Evolutionary conservation across 805 yeast species (phyloP), one percentile per base, ranked within the genome.

Genomic region (Komagataella mondaviorum): DNA sequence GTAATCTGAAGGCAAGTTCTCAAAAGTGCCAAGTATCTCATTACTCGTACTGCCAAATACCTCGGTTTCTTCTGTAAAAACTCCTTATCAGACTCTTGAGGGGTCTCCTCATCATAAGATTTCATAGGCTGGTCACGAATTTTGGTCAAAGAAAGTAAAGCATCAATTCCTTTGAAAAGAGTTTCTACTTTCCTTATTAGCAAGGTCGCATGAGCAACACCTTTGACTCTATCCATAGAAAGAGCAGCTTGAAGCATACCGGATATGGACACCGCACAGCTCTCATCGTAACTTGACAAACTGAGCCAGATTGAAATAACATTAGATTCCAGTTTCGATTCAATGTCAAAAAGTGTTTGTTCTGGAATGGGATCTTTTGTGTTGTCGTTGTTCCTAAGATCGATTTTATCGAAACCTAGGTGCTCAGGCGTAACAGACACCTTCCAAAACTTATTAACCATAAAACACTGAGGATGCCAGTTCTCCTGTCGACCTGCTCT

Each of bases 381-480:
- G 49, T 39, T 46, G 46, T 45, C 18, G 6, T 36, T 24, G 46
- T 53, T 46, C 24, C 39, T 46, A 8, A 44, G 45, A 17, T 39
- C 48, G 39, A 30, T 30, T n/a, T 57, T 49, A 43, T 57, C 55
- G 3, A 67, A 64, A 44, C 71, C 90, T 23, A 84, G 75, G 6
- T 77, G 70, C 49, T 76, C 82, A 0, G 85, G 75, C 1, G 84
- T 76, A 20, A 93, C 71, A 52, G 82, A 77, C 18, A 90, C 95
- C 62, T 88, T 89, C 99, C 99, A 93, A 61, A 88, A 90, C 65
- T 90, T 90, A 70, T 86, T 90, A 48, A 93, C 95, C 89, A 95
- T 95, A 63, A 89, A 93, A 71, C 99, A 93, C 64, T 95, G 98
- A 1, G 97, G 98, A 67, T 93, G 99, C 99, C 99, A 93, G 63